Evolutionary conservation across 306 rosid genomes (phyloP), one percentile per base, ranked within the genome.

Genomic region (Quillaja saponaria): DNA sequence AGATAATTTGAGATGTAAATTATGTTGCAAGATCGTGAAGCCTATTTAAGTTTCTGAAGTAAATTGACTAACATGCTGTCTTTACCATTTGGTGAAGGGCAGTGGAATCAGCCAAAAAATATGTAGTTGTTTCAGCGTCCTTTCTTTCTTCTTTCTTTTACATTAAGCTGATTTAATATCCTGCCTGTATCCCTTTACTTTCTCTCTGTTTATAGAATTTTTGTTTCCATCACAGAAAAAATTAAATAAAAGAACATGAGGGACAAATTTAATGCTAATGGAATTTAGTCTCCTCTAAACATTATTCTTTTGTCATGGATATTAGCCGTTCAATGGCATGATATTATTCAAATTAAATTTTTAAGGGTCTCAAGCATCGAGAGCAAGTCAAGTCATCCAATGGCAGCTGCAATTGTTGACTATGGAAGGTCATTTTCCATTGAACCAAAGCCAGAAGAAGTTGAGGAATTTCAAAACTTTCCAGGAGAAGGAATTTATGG

Each of bases 341-440:
- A 61, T 66, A 49, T 64, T 2, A 15, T 31, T 53, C 34, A 41
- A 54, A 49, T 61, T 17, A 53, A 53, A 40, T 49, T 79, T 61
- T 76, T 70, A 39, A 94, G 99, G 97, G 97, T 87, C 42, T 76
- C 99, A 39, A 85, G 99, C 68, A 71, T 94, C 45, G 99, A 94
- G 84, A 87, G 91, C 77, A 94, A 94, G 80, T 83, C 99, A 47
- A 89, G 99, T 44, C 99, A 94, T 83, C 99, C 99, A 55, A 78
- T 89, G 91, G 96, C 97, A 7, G 80, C 75, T 33, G 90, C 99
- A 13, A 77, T 94, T 40, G 76, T 94, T 56, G 90, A 80, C 55
- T 74, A 89, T 10, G 99, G 89, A 71, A 87, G 88, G 81, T 85
- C 86, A n/a, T 83, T 71, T 35, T 81, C 79, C 1, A 63, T 94